Evolutionary conservation across 441 rosid species (phyloP).

Genomic region (Aquilaria agallochum): DNA sequence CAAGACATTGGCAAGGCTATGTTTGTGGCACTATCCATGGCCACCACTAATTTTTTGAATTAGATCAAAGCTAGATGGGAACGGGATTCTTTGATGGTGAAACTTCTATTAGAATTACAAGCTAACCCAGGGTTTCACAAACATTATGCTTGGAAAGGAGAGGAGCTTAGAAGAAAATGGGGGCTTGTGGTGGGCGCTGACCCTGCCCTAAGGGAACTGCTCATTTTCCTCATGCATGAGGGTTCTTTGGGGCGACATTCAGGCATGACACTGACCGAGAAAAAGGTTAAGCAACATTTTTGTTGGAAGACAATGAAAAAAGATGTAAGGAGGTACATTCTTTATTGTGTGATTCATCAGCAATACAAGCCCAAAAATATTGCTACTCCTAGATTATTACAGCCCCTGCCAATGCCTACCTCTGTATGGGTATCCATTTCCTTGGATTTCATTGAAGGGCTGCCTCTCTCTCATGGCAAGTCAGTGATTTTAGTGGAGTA

Average conservation of each 20-base stretch:
- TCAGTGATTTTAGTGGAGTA: conserved; percentile 1
- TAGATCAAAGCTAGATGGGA: not conserved
- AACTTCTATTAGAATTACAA: not conserved
- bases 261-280: not conserved
- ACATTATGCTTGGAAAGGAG: not conserved
- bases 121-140: no score
- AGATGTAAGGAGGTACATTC: not conserved
- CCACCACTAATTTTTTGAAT: not conserved
- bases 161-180: not conserved
- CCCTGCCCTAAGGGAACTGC: rapidly evolving
- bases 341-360: not conserved
- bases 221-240: not conserved
- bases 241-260: not conserved
- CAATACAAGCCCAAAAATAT: not conserved
- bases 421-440: not conserved
- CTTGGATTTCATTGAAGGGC: conserved; percentile 7
- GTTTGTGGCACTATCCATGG: not conserved
- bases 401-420: conserved; percentile 4
- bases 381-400: not conserved
- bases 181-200: not conserved
- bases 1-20: not conserved
- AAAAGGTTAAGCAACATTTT: rapidly evolving
- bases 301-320: not conserved
- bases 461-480: not conserved
- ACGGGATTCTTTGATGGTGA: not conserved